Evolutionary conservation across 192 early-diverging fungal species (phyloP).

Genomic region (Entomortierella lignicola): DNA sequence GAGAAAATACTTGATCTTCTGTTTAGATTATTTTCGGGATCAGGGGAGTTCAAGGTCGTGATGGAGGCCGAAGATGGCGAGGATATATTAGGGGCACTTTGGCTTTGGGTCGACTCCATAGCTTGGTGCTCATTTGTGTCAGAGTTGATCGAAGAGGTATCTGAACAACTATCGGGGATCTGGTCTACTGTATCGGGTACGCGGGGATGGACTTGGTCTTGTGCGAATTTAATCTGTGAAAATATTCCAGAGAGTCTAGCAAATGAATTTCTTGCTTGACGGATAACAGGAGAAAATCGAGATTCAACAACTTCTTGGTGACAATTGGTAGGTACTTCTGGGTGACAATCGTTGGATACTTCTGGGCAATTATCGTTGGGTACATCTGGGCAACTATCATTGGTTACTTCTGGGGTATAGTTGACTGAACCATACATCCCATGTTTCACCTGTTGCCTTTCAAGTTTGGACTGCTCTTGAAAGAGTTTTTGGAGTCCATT

Average conservation of each 20-base stretch:
- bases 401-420: too few relatives aligned
- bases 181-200: too few relatives aligned
- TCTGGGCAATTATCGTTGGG: background rate
- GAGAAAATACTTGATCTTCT: background rate
- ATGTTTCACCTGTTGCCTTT: background rate
- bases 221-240: too few relatives aligned
- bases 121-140: background rate
- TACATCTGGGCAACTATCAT: too few relatives aligned
- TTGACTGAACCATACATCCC: too few relatives aligned
- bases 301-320: too few relatives aligned
- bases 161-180: background rate
- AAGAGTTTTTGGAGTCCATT: conserved; percentile 18
- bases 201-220: too few relatives aligned
- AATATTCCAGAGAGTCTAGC: too few relatives aligned
- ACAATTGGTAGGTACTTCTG: background rate
- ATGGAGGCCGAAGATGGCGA: background rate
- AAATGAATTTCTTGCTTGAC: too few relatives aligned
- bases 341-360: background rate
- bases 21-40: background rate
- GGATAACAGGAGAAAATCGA: too few relatives aligned
- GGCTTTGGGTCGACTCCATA: too few relatives aligned
- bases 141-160: background rate
- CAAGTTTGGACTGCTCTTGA: background rate
- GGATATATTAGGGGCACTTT: background rate
- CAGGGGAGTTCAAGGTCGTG: background rate